Conservation (phyloP, 371 early-diverging fungal genomes). For the Vairimorpha apis region DNA sequence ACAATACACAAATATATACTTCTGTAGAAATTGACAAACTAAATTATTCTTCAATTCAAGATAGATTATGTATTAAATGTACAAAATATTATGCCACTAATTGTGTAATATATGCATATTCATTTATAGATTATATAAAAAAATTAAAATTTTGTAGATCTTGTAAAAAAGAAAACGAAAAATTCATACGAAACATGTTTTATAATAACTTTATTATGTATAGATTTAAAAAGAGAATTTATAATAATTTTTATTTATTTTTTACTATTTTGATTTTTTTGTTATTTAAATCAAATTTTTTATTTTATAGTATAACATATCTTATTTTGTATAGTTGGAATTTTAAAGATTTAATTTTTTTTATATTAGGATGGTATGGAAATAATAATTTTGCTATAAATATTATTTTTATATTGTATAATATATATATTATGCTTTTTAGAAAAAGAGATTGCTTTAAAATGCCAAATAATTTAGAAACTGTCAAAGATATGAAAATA, state of each 20-base stretch:
- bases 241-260: background rate
- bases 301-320: background rate
- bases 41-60: background rate
- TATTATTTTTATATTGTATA: background rate
- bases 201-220: constrained; percentile 41
- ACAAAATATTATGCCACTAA: background rate
- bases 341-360: background rate
- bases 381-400: background rate
- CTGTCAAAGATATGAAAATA: background rate
- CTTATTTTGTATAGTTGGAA: background rate
- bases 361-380: background rate
- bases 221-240: constrained; percentile 16
- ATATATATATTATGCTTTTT: background rate
- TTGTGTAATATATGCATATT: constrained; percentile 17
- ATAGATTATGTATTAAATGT: constrained; percentile 33
- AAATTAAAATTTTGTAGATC: constrained; percentile 35
- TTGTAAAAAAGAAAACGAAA: constrained; percentile 38
- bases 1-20: constrained; percentile 18
- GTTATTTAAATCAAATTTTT: background rate
- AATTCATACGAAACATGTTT: constrained; percentile 38
- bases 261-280: constrained; percentile 1
- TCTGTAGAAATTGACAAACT: constrained; percentile 34
- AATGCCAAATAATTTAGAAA: constrained; percentile 5
- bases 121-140: constrained; percentile 39
- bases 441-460: background rate